Conservation (phyloP, 306 rosid genomes). For the Lotus japonicus region DNA sequence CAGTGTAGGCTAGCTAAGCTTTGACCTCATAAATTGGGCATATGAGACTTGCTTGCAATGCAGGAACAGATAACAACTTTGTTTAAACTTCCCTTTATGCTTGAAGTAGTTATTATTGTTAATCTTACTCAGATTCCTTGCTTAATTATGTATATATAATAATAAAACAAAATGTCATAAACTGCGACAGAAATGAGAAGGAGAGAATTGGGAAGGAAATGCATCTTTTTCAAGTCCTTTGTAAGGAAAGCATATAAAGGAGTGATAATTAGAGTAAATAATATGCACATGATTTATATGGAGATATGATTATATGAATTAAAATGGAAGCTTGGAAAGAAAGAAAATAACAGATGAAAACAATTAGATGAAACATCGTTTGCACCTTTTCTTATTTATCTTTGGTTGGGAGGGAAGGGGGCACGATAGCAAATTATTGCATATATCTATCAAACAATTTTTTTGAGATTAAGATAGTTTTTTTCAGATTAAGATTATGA, state of each 20-base stretch:
- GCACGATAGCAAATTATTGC: slow-evolving; percentile 21
- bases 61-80: background rate
- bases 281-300: no score
- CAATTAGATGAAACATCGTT: slow-evolving; percentile 11
- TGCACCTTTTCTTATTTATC: background rate
- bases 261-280: no score
- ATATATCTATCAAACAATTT: slow-evolving; percentile 18
- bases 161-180: background rate
- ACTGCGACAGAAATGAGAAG: background rate
- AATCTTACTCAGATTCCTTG: slow-evolving; percentile 20
- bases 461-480: slow-evolving; percentile 15
- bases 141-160: background rate
- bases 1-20: slow-evolving; percentile 6
- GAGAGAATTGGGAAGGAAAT: slow-evolving; percentile 14
- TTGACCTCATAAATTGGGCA: slow-evolving; percentile 17
- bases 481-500: no score
- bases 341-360: background rate
- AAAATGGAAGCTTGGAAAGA: no score
- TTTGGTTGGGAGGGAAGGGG: background rate
- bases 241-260: slow-evolving; percentile 31
- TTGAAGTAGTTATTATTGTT: background rate
- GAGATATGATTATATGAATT: no score
- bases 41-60: background rate
- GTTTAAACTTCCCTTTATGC: background rate
- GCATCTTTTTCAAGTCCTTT: slow-evolving; percentile 20